Conservation (phyloP, 208 protist species). For the Acanthamoeba healyi region DNA sequence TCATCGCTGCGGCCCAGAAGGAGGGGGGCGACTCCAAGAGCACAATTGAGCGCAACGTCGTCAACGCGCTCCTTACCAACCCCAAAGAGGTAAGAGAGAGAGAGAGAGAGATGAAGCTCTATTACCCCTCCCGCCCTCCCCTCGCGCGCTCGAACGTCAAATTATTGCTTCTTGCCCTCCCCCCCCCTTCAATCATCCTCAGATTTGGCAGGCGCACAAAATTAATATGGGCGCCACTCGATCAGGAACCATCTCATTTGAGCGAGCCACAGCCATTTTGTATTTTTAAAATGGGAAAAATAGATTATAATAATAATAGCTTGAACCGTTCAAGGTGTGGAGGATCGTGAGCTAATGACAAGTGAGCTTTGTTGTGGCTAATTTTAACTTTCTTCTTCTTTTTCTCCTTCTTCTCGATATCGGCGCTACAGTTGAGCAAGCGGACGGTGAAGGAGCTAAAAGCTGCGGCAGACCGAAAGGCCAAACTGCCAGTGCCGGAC, state of each 20-base stretch:
- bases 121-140: not conserved
- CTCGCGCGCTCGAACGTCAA: not conserved
- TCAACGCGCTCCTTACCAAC: constrained; percentile 14
- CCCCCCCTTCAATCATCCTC: too few relatives aligned
- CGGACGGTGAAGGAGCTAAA: constrained; percentile 43
- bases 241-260: too few relatives aligned
- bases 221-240: too few relatives aligned
- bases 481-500: not conserved
- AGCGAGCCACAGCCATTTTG: too few relatives aligned
- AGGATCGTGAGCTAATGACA: too few relatives aligned
- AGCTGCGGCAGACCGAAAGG: constrained; percentile 32
- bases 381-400: constrained; percentile 7
- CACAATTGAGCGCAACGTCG: constrained; percentile 23
- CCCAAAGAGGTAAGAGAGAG: constrained; percentile 74
- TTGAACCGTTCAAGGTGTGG: too few relatives aligned
- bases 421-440: constrained; percentile 28
- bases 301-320: too few relatives aligned
- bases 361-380: too few relatives aligned
- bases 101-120: too few relatives aligned
- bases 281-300: too few relatives aligned
- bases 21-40: not conserved
- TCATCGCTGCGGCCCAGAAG: constrained; percentile 60
- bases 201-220: too few relatives aligned
- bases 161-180: too few relatives aligned
- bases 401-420: not conserved